Conservation (phyloP, 352 stramenopile species). For the Globisporangium cylindrosporum region DNA sequence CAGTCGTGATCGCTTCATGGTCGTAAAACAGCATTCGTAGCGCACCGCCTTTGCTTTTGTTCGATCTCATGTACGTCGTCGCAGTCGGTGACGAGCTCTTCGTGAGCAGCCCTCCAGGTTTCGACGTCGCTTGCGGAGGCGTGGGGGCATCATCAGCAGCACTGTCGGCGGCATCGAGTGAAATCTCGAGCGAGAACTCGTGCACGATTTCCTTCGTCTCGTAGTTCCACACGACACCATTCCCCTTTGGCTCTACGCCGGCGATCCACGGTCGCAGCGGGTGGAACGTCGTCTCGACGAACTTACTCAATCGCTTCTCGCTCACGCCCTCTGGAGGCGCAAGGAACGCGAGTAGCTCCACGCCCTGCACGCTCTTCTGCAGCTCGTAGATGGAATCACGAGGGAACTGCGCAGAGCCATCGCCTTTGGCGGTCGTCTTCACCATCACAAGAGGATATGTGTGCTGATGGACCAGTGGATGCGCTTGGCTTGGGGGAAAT, state of each 20-base stretch:
- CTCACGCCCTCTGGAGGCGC: conserved; percentile 38
- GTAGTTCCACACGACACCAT: conserved; percentile 69
- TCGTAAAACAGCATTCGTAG: conserved; percentile 76
- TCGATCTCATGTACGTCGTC: conserved; percentile 51
- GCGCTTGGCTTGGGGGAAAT: too few relatives aligned
- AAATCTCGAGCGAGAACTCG: conserved; percentile 66
- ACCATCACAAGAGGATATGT: background rate
- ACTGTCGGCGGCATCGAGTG: conserved; percentile 33
- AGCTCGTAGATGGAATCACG: conserved; percentile 61
- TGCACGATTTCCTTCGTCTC: conserved; percentile 58
- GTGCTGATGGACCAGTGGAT: background rate
- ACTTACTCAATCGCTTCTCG: conserved; percentile 72
- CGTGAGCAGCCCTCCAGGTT: conserved; percentile 26
- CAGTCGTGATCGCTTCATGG: conserved; percentile 54
- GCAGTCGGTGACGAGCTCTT: conserved; percentile 41
- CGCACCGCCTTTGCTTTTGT: conserved; percentile 34
- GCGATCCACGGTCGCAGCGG: conserved; percentile 64
- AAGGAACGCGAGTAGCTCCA: conserved; percentile 57
- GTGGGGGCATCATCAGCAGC: conserved; percentile 16
- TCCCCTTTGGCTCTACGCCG: conserved; percentile 59
- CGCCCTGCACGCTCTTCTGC: conserved; percentile 42
- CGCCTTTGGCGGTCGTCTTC: background rate
- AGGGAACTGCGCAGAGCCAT: conserved; percentile 16
- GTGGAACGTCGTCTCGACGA: conserved; percentile 66
- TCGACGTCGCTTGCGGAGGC: conserved; percentile 14